Base-by-base conservation (phyloP, 2,329 filamentous ascomycete genomes). In the Balansia obtecta region DNA sequence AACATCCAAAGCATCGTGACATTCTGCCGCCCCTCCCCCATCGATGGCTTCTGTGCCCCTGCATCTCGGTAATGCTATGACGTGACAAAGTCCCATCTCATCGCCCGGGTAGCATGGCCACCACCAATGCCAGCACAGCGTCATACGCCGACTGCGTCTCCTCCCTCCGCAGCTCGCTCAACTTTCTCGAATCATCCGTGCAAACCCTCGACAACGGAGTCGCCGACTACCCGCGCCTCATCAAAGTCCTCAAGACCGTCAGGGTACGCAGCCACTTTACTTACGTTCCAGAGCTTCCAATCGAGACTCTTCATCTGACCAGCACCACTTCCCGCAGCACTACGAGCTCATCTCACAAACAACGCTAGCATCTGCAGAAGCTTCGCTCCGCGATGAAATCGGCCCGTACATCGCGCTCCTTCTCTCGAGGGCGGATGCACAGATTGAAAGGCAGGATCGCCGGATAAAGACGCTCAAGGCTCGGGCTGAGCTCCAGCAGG, bases 311-410 rank as follows among this genome's bases (percentile, higher is more conserved):
- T 13, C n/a, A n/a, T 15, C 51, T 45, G 18, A 53, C 41, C n/a
- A n/a, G 12, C 13, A 8, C n/a, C n/a, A 38, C 12, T 6, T 13
- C 15, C 2, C 11, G 33, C 54, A 94, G 84, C 90, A 95, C 70
- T 96, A 95, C 68, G 90, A 96, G 66, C 82, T 95, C 41, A 86
- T 95, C 58, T 87, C 89, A 15, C 88, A 95, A 64, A 80, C 85
- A 12, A 86, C 86, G 48, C 80, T 96, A 43, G 82, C 83, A 54
- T 78, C 84, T 55, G 90, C 90, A 33, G 90, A 96, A 67, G 76
- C 86, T 57, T 83, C 88, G 4, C 80, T 96, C 16, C 84, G 89
- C 59, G 86, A 88, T 60, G 89, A 95, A 64, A 93, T 95, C 58
- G 83, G 85, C n/a, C 90, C 90, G 9, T 89, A 88, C 65, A 86